Percentiles rank a stretch among this genome's conserved stretches.
These are phyloP conservation scores for Penicillium atrosanguineum DNA, from an alignment of 495 filamentous ascomycete genomes.

Conservation along the genomic window DNA sequence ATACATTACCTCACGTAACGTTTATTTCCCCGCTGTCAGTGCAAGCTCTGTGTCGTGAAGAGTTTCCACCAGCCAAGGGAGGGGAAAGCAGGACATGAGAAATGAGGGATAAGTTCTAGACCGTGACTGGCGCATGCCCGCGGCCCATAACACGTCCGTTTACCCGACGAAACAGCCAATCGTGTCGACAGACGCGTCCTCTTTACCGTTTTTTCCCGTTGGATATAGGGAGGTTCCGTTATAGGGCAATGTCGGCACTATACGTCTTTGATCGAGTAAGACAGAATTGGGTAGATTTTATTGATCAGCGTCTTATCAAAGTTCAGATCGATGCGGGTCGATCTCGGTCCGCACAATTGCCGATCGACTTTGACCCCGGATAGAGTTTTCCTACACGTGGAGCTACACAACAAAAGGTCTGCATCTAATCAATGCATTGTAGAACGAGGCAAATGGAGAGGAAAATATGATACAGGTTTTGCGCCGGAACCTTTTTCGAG, in stretches of 20 bases:
- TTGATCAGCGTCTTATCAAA: not conserved
- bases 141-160: not conserved
- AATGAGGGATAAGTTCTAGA: not conserved
- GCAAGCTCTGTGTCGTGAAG: not conserved
- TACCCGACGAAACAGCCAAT: conserved; percentile 13
- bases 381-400: not conserved
- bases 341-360: not conserved
- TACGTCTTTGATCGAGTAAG: not conserved
- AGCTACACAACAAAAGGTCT: not conserved
- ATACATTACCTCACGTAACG: conserved; percentile 8
- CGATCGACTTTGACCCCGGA: not conserved
- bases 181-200: not conserved
- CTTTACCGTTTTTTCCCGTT: not conserved
- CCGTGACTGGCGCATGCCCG: not conserved
- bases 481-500: conserved; percentile 27
- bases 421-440: conserved; percentile 22
- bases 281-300: not conserved
- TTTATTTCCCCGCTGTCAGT: not conserved
- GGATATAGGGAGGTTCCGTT: not conserved
- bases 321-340: conserved; percentile 3
- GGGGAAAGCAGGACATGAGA: not conserved
- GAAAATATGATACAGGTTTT: conserved; percentile 30
- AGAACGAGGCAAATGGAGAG: conserved; percentile 7
- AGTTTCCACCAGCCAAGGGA: not conserved
- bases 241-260: not conserved